Base-by-base conservation (phyloP, 2,329 filamentous ascomycete genomes). In the Dryadomyces quercivorus region DNA sequence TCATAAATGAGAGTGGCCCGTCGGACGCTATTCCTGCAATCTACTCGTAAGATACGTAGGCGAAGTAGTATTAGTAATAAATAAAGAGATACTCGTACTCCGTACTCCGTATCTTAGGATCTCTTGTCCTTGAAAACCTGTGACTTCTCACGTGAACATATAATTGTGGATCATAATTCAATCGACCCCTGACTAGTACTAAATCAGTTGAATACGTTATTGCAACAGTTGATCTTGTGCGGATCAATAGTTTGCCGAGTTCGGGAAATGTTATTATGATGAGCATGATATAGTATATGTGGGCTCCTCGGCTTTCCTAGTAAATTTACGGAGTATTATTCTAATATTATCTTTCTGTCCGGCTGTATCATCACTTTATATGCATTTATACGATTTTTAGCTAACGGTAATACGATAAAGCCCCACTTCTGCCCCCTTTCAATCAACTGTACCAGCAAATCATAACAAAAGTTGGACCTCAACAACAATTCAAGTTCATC, bases 381-480 rank as follows among this genome's bases (percentile, higher is more conserved):
- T 52, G 42, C 42, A 21, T 2, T 16, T 34, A 52, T 15, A 22
- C 50, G 26, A 4, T 2, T 52, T 45, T 40, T 21, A 21, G 15
- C 12, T 52, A 45, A 45, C 16, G n/a, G 13, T 2, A 13, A 15
- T 34, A 5, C 9, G 2, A 16, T 1, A 10, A 18, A 10, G 40
- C 22, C 26, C 50, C 50, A 52, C 50, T 45, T 45, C 21, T n/a
- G n/a, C 40, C 50, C 44, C 50, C 50, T 52, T 45, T 52, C 50
- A 45, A 51, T 43, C 20, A 22, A 22, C 18, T 44, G 22, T 36
- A 50, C 15, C 34, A 55, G 44, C 34, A 51, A 52, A 53, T 31
- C 40, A 56, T 20, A 55, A 45, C 50, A 38, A 31, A 44, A 52
- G 50, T 44, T 44, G 16, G 20, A 51, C 21, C 22, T 42, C 13